A percentile compares a stretch with the other conserved stretches of the same genome.
Conservation (phyloP, 202 grass and related monocot genomes). For the Schoenoplectus tabernaemontani region DNA sequence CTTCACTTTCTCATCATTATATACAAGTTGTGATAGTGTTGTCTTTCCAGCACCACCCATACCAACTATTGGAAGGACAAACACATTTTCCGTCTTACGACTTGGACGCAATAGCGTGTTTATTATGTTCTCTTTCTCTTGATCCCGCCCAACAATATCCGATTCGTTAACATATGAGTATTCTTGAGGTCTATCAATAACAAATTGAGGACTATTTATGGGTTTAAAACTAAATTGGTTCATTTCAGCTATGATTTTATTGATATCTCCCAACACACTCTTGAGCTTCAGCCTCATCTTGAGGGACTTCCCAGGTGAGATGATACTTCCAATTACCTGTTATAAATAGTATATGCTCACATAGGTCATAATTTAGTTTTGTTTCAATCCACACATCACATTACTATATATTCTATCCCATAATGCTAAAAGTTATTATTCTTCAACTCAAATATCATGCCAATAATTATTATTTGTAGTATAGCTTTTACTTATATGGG, state of each 20-base stretch:
- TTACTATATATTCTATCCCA: too few relatives aligned
- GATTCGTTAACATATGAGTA: background rate
- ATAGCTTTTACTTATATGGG: too few relatives aligned
- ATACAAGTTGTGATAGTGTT: background rate
- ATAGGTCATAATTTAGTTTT: background rate
- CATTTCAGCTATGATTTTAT: constrained; percentile 15
- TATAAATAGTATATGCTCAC: background rate
- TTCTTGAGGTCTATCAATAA: background rate
- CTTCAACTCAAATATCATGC: too few relatives aligned
- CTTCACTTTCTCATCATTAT: background rate
- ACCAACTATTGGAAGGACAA: constrained; percentile 5
- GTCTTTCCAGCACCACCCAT: background rate
- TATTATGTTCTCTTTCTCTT: background rate
- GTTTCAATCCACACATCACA: too few relatives aligned
- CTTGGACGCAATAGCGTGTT: background rate
- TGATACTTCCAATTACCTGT: background rate
- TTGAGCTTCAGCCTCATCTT: constrained; percentile 20
- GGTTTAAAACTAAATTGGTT: background rate
- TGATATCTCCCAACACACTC: background rate
- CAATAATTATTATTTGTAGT: too few relatives aligned
- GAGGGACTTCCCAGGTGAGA: background rate
- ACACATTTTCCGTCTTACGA: background rate
- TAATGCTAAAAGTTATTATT: too few relatives aligned
- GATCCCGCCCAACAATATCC: background rate
- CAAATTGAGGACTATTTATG: background rate